A percentile compares a stretch with the other conserved stretches of the same genome.
phyloP scores from a whole-genome alignment of 441 rosid genomes.

The Cnidoscolus chayamansa region DNA sequence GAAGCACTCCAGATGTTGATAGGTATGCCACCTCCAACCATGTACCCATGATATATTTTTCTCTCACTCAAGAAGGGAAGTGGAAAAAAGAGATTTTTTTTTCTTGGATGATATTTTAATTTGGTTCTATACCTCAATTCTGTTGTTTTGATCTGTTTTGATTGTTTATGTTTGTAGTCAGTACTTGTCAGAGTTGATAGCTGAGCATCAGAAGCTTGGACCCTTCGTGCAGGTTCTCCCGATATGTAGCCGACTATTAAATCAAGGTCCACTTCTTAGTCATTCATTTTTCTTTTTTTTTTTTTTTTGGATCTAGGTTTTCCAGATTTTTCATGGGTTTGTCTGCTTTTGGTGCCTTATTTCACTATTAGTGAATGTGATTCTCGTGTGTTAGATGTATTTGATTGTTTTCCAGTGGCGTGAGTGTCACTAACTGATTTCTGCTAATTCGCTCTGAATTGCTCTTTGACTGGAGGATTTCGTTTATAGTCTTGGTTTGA shows the following conservation, averaged over 20 bases:
- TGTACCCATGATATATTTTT: background rate
- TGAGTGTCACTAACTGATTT: background rate
- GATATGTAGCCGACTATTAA: slow-evolving; percentile 78
- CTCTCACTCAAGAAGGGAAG: background rate
- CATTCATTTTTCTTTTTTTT: slow-evolving; percentile 6
- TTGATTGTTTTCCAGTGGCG: background rate
- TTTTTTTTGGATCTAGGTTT: slow-evolving; percentile 50
- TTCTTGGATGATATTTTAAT: slow-evolving; percentile 1
- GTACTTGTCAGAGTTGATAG: slow-evolving; percentile 78
- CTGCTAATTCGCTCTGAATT: background rate
- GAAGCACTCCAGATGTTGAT: slow-evolving; percentile 83
- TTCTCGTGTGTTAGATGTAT: background rate
- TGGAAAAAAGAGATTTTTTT: background rate
- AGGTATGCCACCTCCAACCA: slow-evolving; percentile 39
- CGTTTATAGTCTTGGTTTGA: background rate
- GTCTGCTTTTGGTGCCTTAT: background rate
- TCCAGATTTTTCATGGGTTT: slow-evolving; percentile 19
- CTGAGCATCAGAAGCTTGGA: slow-evolving; percentile 96
- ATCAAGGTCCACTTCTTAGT: slow-evolving; percentile 63
- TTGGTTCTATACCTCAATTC: slow-evolving; percentile 10
- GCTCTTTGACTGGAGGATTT: background rate
- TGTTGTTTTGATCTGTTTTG: slow-evolving; percentile 39
- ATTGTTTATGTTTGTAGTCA: slow-evolving; percentile 39
- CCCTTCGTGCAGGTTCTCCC: slow-evolving; percentile 95
- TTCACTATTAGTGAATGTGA: background rate